Evolutionary conservation across 345 rosid genomes (phyloP), one percentile per base, ranked within the genome.

Genomic region (Eucalyptus grandis): DNA sequence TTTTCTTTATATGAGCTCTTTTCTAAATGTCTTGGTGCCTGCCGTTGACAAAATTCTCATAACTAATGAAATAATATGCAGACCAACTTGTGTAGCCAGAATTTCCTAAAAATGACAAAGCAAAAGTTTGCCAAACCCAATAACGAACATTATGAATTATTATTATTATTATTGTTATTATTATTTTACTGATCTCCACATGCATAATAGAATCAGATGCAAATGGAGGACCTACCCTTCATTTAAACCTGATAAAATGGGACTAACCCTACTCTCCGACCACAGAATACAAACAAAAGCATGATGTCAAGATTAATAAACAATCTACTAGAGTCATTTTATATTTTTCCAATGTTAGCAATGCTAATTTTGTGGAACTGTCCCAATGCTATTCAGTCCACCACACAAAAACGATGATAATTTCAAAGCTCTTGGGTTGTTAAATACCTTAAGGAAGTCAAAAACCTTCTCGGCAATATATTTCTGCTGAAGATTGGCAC

Each of bases 401-500:
- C 83, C 47, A 40, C 24, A 77, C 27, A 77, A 77, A 77, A 6
- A 77, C 13, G 30, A 77, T 3, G 47, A 19, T 11, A 77, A 77
- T 40, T 77, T 40, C 80, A 19, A 87, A 43, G 67, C 62, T 31
- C 49, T 60, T 87, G 69, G 9, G 47, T 53, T 56, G 58, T 13
- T 24, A 13, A 85, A 56, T 91, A 94, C 95, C 95, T 94, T 94
- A 50, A 94, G 94, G 89, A 94, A 89, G 91, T 94, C 93, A 80
- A 92, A 94, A 88, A 94, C 93, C 88, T 94, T 92, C 91, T 94
- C 95, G 6, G 94, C 93, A 49, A 92, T 49, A 89, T 92, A 94
- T 77, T 94, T 94, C 58, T 94, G 95, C 56, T 92, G 94, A 87
- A 94, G 93, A 90, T 91, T 94, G 89, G 95, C 94, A 44, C 95